A percentile compares a stretch with the other conserved stretches of the same genome.
Evolutionary conservation across 352 stramenopile genomes (phyloP).

Genomic region (Aphanomyces astaci): DNA sequence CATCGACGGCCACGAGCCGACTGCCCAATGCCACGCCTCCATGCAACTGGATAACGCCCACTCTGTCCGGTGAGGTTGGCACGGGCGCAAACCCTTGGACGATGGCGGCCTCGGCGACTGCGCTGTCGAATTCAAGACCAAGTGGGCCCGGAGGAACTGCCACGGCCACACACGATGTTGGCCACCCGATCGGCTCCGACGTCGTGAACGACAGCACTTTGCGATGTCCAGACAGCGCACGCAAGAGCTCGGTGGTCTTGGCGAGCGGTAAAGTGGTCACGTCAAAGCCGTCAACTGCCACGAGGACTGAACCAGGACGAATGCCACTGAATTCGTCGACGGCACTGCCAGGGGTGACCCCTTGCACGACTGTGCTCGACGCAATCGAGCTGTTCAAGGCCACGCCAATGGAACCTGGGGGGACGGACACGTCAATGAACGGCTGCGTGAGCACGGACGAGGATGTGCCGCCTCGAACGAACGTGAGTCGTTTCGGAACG

Average conservation of each 20-base stretch:
- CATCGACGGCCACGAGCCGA: conserved; percentile 41
- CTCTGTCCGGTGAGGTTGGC: not conserved
- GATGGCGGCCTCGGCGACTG: conserved; percentile 17
- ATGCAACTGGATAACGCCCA: conserved; percentile 22
- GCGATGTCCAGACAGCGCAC: conserved; percentile 32
- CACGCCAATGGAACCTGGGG: conserved; percentile 41
- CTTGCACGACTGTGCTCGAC: conserved; percentile 38
- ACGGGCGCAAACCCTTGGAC: conserved; percentile 25
- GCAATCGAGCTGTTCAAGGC: conserved; percentile 38
- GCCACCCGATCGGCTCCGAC: conserved; percentile 34
- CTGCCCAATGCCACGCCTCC: conserved; percentile 35
- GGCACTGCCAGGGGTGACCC: conserved; percentile 18
- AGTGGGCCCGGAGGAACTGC: conserved; percentile 26
- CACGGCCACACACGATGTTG: conserved; percentile 21
- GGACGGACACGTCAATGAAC: conserved; percentile 33
- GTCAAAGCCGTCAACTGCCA: conserved; percentile 46
- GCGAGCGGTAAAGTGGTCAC: conserved; percentile 31
- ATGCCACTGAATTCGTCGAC: conserved; percentile 39
- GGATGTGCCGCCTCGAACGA: not conserved
- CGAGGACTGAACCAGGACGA: conserved; percentile 34
- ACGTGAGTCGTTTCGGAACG: conserved; percentile 33
- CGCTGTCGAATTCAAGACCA: conserved; percentile 33
- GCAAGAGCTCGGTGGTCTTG: conserved; percentile 36
- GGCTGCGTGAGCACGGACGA: not conserved
- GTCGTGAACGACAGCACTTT: conserved; percentile 53